These are phyloP conservation scores for Suhomyces bolitotheri DNA, from an alignment of 1,139 yeast genomes.

Conservation along the genomic window DNA sequence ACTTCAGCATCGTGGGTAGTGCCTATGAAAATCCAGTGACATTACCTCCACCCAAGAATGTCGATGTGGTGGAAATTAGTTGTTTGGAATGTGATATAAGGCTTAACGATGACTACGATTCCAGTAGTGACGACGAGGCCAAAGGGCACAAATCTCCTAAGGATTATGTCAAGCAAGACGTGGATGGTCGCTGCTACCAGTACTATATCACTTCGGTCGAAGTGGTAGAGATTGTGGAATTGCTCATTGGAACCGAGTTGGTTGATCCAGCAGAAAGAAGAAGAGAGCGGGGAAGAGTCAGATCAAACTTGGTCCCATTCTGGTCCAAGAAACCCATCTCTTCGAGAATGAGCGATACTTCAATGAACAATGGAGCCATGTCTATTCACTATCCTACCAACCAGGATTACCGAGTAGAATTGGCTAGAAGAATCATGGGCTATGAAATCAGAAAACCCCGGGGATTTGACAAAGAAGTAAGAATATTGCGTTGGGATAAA, in stretches of 20 bases:
- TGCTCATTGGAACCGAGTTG: constrained; percentile 52
- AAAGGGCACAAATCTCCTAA: constrained; percentile 4
- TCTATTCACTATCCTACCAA: constrained; percentile 20
- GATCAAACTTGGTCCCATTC: constrained; percentile 67
- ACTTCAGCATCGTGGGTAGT: constrained; percentile 53
- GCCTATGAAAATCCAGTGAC: constrained; percentile 50
- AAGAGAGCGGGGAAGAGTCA: constrained; percentile 61
- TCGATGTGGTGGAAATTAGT: constrained; percentile 58
- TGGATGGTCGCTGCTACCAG: constrained; percentile 25
- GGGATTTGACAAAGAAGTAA: constrained; percentile 66
- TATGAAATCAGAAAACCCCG: constrained; percentile 63
- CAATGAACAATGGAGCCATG: constrained; percentile 10
- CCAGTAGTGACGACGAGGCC: constrained; percentile 20
- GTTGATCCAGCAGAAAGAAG: constrained; percentile 52
- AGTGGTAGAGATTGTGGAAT: constrained; percentile 62
- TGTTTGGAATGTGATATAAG: constrained; percentile 50
- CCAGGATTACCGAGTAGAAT: constrained; percentile 51
- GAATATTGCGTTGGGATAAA: constrained; percentile 62
- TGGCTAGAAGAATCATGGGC: constrained; percentile 67
- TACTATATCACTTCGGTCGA: constrained; percentile 67
- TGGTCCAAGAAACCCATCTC: constrained; percentile 64
- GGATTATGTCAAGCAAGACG: constrained; percentile 17
- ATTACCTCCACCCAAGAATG: constrained; percentile 37
- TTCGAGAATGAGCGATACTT: constrained; percentile 42
- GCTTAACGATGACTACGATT: constrained; percentile 34